phyloP scores from a whole-genome alignment of 352 stramenopile genomes.

The Elongisporangium senticosum region DNA sequence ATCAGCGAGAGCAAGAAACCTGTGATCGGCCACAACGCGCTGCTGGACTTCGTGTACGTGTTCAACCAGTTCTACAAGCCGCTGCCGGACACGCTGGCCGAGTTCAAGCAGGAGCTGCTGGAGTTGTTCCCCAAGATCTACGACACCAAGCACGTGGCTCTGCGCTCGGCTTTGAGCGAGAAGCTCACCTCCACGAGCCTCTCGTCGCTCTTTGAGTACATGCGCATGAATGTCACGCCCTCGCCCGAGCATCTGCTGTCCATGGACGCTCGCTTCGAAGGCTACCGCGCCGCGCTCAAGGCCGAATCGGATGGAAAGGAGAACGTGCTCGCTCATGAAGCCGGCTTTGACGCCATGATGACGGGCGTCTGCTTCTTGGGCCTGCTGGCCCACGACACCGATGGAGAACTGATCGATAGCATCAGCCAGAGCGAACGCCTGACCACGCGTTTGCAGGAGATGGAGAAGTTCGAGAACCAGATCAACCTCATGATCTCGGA shows the following conservation, averaged over 20 bases:
- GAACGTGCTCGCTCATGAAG: slow-evolving; percentile 71
- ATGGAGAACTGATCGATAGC: slow-evolving; percentile 33
- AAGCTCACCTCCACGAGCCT: slow-evolving; percentile 61
- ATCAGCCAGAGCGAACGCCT: slow-evolving; percentile 19
- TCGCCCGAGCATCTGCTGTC: slow-evolving; percentile 49
- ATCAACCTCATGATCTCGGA: slow-evolving; percentile 82
- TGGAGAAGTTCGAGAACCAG: slow-evolving; percentile 60
- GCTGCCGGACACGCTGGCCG: slow-evolving; percentile 54
- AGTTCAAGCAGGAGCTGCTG: slow-evolving; percentile 68
- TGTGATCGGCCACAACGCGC: slow-evolving; percentile 74
- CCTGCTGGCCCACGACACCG: slow-evolving; percentile 48
- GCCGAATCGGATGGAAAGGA: slow-evolving; percentile 36
- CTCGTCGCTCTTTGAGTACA: slow-evolving; percentile 70
- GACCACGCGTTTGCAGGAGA: slow-evolving; percentile 30
- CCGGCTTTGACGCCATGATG: slow-evolving; percentile 86
- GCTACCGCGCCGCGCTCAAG: slow-evolving; percentile 55
- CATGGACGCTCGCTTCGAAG: slow-evolving; percentile 47
- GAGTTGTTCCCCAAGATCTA: slow-evolving; percentile 72
- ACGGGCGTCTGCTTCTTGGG: slow-evolving; percentile 74
- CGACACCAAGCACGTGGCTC: slow-evolving; percentile 71
- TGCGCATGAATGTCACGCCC: slow-evolving; percentile 59
- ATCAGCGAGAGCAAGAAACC: slow-evolving; percentile 72
- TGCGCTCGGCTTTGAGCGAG: slow-evolving; percentile 42
- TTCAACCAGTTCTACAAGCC: slow-evolving; percentile 82
- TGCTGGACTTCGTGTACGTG: slow-evolving; percentile 82